Evolutionary conservation across 768 basidiomycete genomes (phyloP).

Genomic region (Mycena polygramma): DNA sequence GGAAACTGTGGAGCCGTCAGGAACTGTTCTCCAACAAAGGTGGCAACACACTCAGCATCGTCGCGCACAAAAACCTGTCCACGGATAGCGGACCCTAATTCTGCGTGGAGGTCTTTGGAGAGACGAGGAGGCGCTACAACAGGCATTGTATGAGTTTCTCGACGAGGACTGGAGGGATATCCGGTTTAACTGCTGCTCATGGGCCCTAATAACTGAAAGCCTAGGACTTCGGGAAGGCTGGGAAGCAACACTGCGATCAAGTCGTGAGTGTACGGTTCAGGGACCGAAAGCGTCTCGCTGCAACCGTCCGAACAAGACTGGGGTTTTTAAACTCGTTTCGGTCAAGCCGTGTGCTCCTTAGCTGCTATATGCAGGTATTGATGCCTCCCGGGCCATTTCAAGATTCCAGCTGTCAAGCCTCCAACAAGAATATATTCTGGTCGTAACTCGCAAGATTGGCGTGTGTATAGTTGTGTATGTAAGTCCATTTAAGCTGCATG

Average conservation of each 20-base stretch:
- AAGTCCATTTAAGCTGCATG: not conserved
- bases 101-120: slow-evolving; percentile 54
- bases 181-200: slow-evolving; percentile 17
- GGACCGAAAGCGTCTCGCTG: slow-evolving; percentile 2
- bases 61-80: slow-evolving; percentile 61
- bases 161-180: slow-evolving; percentile 4
- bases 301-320: slow-evolving; percentile 16
- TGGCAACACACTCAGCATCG: slow-evolving; percentile 53
- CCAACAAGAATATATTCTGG: not conserved
- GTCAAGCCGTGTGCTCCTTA: not conserved
- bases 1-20: slow-evolving; percentile 51
- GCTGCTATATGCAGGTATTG: slow-evolving; percentile 8
- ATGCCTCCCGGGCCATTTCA: slow-evolving; percentile 1
- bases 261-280: slow-evolving; percentile 12
- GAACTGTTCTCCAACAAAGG: not conserved
- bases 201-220: slow-evolving; percentile 19
- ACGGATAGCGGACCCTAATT: slow-evolving; percentile 60
- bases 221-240: slow-evolving; percentile 15
- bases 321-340: slow-evolving; percentile 6
- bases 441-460: not conserved
- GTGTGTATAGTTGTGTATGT: not conserved
- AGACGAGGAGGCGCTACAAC: slow-evolving; percentile 33
- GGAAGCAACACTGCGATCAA: slow-evolving; percentile 14
- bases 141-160: slow-evolving; percentile 24
- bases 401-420: not conserved